Evolutionary conservation across 345 rosid genomes (phyloP).

Genomic region (Erysimum cheiranthoides): DNA sequence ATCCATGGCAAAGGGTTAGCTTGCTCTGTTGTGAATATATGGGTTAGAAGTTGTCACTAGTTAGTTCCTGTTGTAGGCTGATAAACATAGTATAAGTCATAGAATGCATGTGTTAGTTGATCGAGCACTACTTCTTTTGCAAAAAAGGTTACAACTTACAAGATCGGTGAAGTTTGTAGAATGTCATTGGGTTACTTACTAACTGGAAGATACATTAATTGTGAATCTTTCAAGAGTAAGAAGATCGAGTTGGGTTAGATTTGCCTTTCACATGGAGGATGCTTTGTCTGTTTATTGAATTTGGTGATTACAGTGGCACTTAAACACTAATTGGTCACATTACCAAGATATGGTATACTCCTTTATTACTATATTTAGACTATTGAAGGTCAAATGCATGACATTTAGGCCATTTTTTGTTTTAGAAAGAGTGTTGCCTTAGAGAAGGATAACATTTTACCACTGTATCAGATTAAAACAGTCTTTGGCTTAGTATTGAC

Average conservation of each 20-base stretch:
- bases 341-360: not conserved
- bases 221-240: not conserved
- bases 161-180: conserved; percentile 23
- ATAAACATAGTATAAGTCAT: not conserved
- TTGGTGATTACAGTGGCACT: not conserved
- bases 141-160: not conserved
- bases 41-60: not conserved
- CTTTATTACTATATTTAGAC: not conserved
- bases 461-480: not conserved
- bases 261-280: conserved; percentile 3
- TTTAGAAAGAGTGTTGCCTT: not conserved
- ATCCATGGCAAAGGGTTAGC: no score
- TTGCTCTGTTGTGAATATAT: no score
- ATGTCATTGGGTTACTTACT: not conserved
- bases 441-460: not conserved
- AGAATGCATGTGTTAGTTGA: not conserved
- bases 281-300: not conserved
- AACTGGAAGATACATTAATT: conserved; percentile 7
- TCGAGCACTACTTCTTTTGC: not conserved
- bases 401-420: not conserved
- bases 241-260: not conserved
- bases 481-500: conserved; percentile 6
- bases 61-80: not conserved
- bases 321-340: not conserved
- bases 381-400: not conserved